Conservation (phyloP, 1,284 basidiomycete genomes). For the Ceraceosorus guamensis region DNA sequence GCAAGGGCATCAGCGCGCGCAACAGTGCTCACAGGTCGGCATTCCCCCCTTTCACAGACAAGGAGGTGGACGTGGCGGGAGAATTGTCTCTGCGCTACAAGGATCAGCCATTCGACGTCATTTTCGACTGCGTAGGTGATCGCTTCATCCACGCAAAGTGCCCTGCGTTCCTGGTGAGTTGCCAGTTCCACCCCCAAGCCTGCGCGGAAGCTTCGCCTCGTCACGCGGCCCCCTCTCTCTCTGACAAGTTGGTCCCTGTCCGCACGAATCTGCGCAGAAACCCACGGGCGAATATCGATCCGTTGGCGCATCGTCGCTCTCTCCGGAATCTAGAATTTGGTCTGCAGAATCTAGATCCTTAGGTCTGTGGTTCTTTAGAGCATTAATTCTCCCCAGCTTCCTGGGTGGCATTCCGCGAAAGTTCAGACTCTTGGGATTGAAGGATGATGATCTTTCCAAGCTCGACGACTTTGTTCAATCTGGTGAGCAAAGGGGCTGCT, state of each 20-base stretch:
- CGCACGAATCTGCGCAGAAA: too few species aligned
- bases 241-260: too few species aligned
- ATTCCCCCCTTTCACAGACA: neutral
- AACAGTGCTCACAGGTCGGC: neutral
- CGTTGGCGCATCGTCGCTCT: slow-evolving; percentile 3
- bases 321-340: slow-evolving; percentile 2
- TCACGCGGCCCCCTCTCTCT: too few species aligned
- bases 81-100: slow-evolving; percentile 4
- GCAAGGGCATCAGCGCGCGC: too few species aligned
- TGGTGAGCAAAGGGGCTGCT: too few species aligned
- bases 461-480: neutral
- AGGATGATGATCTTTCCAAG: neutral
- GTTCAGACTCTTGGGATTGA: neutral
- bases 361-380: neutral
- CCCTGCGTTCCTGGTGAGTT: neutral
- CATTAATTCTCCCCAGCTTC: neutral
- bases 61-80: neutral
- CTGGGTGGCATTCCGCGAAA: slow-evolving; percentile 7
- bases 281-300: neutral
- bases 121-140: slow-evolving; percentile 11
- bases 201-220: too few species aligned
- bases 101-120: slow-evolving; percentile 9
- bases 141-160: neutral
- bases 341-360: neutral
- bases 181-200: neutral